Conservation (phyloP, 169 alveolate genomes). For the Neospora caninum region DNA sequence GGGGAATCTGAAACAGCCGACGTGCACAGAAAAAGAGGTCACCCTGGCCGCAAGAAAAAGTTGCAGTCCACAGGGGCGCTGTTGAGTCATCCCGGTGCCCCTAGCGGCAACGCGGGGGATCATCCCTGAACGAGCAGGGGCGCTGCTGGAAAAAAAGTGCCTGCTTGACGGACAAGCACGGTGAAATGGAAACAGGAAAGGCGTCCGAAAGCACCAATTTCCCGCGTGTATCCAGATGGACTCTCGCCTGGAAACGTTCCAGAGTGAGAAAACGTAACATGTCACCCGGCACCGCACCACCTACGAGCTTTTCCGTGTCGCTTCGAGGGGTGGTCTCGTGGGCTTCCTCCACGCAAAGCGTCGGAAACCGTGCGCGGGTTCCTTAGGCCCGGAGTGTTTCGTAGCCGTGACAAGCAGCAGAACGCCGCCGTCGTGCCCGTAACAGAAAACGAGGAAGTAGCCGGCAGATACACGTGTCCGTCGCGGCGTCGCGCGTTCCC, state of each 20-base stretch:
- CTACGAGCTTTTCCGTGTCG: not conserved
- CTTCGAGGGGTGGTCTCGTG: not conserved
- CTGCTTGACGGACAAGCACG: not conserved
- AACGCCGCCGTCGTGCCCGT: not conserved
- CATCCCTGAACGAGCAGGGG: constrained; percentile 40
- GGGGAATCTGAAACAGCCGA: not conserved
- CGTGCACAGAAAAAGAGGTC: constrained; percentile 11
- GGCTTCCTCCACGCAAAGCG: not conserved
- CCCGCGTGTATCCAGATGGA: not conserved
- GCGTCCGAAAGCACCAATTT: not conserved
- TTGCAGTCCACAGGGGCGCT: not conserved
- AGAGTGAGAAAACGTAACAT: not conserved
- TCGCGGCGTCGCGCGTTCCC: not conserved
- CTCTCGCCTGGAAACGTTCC: not conserved
- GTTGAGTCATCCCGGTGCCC: constrained; percentile 31
- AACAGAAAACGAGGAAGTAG: not conserved
- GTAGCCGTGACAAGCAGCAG: not conserved
- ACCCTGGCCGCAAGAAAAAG: constrained; percentile 27
- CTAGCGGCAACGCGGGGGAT: constrained; percentile 12
- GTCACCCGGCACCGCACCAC: not conserved
- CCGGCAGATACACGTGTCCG: not conserved
- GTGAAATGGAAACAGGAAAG: not conserved
- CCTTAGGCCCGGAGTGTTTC: not conserved
- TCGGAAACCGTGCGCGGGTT: not conserved
- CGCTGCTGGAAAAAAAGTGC: constrained; percentile 31